phyloP scores from a whole-genome alignment of 2,329 filamentous ascomycete genomes.

The Seiridium cupressi region DNA sequence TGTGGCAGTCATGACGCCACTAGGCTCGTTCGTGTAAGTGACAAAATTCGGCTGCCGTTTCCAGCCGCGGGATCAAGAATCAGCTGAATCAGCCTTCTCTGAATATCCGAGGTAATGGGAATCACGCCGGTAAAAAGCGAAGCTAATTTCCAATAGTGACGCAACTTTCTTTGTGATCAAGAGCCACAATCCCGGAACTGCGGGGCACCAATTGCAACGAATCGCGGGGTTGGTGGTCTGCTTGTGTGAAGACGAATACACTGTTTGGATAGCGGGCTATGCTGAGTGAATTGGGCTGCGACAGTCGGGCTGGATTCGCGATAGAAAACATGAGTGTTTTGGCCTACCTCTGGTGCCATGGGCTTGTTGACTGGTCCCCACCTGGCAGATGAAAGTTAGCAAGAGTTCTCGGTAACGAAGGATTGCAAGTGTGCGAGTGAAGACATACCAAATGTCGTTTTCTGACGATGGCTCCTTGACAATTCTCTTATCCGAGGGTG shows the following conservation, averaged over 20 bases:
- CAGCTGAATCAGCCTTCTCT: not conserved
- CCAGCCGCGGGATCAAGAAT: too few species aligned
- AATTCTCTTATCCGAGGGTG: conserved; percentile 94
- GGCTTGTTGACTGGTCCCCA: conserved; percentile 99
- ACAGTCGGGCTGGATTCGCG: not conserved
- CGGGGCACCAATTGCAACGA: too few species aligned
- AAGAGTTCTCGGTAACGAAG: not conserved
- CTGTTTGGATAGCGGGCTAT: too few species aligned
- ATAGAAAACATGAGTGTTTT: not conserved
- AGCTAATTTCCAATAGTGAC: too few species aligned
- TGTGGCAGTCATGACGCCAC: conserved; percentile 7
- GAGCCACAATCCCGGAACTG: too few species aligned
- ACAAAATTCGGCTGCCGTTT: too few species aligned
- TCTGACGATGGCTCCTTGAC: conserved; percentile 89
- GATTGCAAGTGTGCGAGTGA: conserved; percentile 37
- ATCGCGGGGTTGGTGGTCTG: too few species aligned
- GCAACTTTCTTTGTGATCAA: too few species aligned
- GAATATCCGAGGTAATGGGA: not conserved
- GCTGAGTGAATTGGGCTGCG: not conserved
- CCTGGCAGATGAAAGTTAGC: conserved; percentile 12
- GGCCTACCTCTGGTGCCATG: conserved; percentile 82
- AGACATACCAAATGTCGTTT: conserved; percentile 70
- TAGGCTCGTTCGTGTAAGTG: not conserved
- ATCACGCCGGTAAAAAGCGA: not conserved
- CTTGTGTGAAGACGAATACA: too few species aligned